A percentile compares a stretch with the other conserved stretches of the same genome.
These are phyloP conservation scores for Apiospora rasikravindrae DNA, from an alignment of 2,329 filamentous ascomycete genomes.

Conservation along the genomic window DNA sequence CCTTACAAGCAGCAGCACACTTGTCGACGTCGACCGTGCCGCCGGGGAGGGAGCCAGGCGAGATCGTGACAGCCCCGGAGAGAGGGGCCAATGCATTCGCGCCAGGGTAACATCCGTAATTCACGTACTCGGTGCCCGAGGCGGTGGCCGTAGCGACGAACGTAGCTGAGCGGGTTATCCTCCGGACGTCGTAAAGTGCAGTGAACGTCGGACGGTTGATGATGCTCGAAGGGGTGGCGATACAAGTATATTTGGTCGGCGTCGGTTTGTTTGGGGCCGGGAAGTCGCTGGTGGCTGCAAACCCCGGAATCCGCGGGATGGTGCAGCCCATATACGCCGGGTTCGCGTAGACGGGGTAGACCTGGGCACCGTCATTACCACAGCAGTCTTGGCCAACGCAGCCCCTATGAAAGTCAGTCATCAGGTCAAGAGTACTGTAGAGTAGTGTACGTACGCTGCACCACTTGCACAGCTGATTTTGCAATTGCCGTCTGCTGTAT, in stretches of 20 bases:
- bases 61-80: not conserved
- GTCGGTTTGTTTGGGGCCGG: not conserved
- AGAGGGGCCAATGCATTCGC: not conserved
- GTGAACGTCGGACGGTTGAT: not conserved
- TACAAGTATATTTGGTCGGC: not conserved
- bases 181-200: not conserved
- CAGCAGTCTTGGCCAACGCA: slow-evolving; percentile 32
- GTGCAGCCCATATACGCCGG: slow-evolving; percentile 56
- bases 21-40: not conserved
- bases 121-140: not conserved
- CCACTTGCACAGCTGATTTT: not conserved
- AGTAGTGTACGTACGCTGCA: not conserved
- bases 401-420: slow-evolving; percentile 25
- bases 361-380: slow-evolving; percentile 35
- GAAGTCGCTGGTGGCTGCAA: not conserved
- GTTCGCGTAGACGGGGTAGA: slow-evolving; percentile 53
- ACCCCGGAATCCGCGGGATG: slow-evolving; percentile 36
- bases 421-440: not conserved
- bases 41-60: not conserved
- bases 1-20: not conserved
- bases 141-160: slow-evolving; percentile 2
- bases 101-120: not conserved
- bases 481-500: not conserved
- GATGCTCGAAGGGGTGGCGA: not conserved
- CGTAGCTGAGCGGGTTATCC: not conserved